Conservation (phyloP, 139 green algal genomes). For the Bryopsis sp. region DNA sequence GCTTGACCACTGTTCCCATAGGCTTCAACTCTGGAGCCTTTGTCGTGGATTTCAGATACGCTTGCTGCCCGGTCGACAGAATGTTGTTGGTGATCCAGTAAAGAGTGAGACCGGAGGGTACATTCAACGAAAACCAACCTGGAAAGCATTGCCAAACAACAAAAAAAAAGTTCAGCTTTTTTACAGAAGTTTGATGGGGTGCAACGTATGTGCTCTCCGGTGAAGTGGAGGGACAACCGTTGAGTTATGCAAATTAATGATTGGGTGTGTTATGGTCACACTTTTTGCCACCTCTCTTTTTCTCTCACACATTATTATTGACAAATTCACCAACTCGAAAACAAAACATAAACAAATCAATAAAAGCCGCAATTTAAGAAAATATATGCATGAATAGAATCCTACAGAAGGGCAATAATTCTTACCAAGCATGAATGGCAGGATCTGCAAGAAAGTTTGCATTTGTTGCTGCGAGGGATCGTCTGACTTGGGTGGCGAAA, state of each 20-base stretch:
- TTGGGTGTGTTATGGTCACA: not conserved
- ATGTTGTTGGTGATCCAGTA: constrained; percentile 99
- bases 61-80: constrained; percentile 79
- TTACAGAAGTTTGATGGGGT: not conserved
- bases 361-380: not conserved
- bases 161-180: not conserved
- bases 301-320: not conserved
- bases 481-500: constrained; percentile 37
- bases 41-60: constrained; percentile 26
- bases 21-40: not conserved
- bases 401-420: not conserved
- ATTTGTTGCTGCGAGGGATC: constrained; percentile 61
- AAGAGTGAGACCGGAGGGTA: constrained; percentile 89
- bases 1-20: constrained; percentile 30
- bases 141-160: constrained; percentile 20
- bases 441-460: constrained; percentile 90
- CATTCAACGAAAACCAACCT: constrained; percentile 97
- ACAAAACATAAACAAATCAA: not conserved
- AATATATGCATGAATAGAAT: not conserved
- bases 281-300: not conserved
- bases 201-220: too few species aligned
- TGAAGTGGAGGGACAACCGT: too few species aligned
- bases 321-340: not conserved
- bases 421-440: constrained; percentile 92
- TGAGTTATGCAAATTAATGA: not conserved